Evolutionary conservation across 2,329 filamentous ascomycete genomes (phyloP), one percentile per base, ranked within the genome.

Genomic region (Leptographium flavum): DNA sequence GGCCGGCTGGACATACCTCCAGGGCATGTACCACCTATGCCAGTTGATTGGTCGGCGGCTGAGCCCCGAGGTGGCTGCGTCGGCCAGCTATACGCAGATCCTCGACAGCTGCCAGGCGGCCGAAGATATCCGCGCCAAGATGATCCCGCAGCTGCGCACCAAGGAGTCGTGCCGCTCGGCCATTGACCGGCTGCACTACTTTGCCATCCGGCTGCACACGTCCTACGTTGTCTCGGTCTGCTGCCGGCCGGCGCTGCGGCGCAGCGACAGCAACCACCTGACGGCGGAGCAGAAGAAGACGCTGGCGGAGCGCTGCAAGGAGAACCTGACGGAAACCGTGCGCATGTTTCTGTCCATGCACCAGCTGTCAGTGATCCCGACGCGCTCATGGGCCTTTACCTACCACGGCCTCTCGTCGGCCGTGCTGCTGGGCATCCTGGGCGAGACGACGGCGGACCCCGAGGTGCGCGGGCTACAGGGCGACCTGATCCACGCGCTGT

Each of bases 271-370:
- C 51, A 61, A 63, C 10, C 58, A 55, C n/a, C 65, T 80, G 35
- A 67, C 69, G 4, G 54, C 63, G 0, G 55, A 63, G 1, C 74
- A 81, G 52, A 77, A 76, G 53, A 65, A 65, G 38, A 59, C 67
- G 1, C 62, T 81, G 1, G 71, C 73, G 2, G 68, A 73, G 25
- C 69, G 70, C 47, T 81, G 77, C 63, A 79, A 78, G 55, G 60
- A 64, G 15, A 80, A 79, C 54, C 62, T 81, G 23, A 74, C 74
- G 6, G 76, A 81, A 55, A 81, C 76, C 13, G 76, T 81, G 11
- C 70, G 74, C 35, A 81, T 81, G 76, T 81, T 81, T 55, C 63
- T 81, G 21, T 74, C 76, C 15, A 81, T 81, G 77, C 76, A 81
- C 57, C 76, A 79, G 50, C 62, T 81, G 27, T 80, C 76, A 2